Conservation (phyloP, 2,329 filamentous ascomycete genomes). For the Ophiosphaerella korrae region DNA sequence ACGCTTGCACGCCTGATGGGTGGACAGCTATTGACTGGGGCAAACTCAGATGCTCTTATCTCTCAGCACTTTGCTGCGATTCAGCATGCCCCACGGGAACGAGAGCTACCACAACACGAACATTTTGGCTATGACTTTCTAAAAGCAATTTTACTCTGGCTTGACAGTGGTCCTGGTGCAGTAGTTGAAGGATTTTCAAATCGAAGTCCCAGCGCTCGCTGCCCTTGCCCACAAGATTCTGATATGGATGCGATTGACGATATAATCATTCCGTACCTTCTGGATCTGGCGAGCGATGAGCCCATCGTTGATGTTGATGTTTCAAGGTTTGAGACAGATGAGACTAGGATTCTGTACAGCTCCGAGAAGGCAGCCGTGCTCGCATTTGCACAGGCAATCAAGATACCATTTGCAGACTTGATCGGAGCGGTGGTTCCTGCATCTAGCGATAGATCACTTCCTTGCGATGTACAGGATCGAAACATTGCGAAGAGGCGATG, state of each 20-base stretch:
- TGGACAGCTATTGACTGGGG: conserved; percentile 55
- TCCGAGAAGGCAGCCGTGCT: conserved; percentile 61
- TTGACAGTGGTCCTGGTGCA: conserved; percentile 62
- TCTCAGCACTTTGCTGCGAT: conserved; percentile 57
- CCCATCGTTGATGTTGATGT: conserved; percentile 62
- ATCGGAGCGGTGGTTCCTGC: conserved; percentile 46
- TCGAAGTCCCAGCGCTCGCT: conserved; percentile 51
- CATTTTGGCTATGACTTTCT: conserved; percentile 69
- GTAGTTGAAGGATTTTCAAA: conserved; percentile 63
- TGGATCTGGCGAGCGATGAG: conserved; percentile 56
- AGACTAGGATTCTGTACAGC: conserved; percentile 57
- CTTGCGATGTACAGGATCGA: conserved; percentile 50
- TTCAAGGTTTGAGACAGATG: conserved; percentile 63
- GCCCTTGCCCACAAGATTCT: conserved; percentile 59
- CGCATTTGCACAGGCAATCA: conserved; percentile 61
- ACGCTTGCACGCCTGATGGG: conserved; percentile 63
- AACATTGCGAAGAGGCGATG: conserved; percentile 58
- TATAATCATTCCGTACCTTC: conserved; percentile 63
- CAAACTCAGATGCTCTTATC: conserved; percentile 43
- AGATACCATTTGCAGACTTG: conserved; percentile 58
- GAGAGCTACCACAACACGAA: conserved; percentile 46
- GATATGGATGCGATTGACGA: conserved; percentile 61
- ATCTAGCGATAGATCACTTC: conserved; percentile 19
- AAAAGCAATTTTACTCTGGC: conserved; percentile 66
- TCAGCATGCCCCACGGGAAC: conserved; percentile 49